Evolutionary conservation across 495 filamentous ascomycete species (phyloP).

Genomic region (Symbiotaphrina buchneri): DNA sequence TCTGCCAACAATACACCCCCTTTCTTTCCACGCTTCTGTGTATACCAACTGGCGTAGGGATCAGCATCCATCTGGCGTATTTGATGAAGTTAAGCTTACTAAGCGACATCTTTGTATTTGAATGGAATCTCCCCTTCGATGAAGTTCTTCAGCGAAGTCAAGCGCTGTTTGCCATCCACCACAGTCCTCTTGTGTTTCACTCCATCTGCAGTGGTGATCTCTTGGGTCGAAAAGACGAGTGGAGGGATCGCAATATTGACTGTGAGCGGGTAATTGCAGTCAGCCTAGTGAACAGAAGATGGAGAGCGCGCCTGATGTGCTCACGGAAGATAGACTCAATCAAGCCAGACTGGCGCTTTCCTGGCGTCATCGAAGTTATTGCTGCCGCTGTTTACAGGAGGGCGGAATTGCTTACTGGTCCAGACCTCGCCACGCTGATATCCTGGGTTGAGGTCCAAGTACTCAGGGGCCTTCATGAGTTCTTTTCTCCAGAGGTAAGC

Average conservation of each 20-base stretch:
- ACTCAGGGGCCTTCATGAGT: no score
- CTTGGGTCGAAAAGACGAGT: slow-evolving; percentile 21
- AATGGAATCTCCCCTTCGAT: slow-evolving; percentile 20
- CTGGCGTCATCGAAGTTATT: no score
- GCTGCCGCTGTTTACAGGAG: no score
- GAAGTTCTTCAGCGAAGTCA: slow-evolving; percentile 21
- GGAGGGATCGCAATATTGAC: slow-evolving; percentile 25
- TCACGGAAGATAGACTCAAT: slow-evolving; percentile 20
- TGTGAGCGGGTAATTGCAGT: slow-evolving; percentile 1
- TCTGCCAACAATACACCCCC: background rate
- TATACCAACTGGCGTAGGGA: background rate
- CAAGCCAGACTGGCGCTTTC: slow-evolving; percentile 11
- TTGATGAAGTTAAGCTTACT: slow-evolving; percentile 10
- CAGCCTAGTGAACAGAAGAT: background rate
- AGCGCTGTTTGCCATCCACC: slow-evolving; percentile 26
- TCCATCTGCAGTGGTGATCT: slow-evolving; percentile 4
- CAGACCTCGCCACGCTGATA: slow-evolving; percentile 27
- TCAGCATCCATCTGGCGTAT: background rate
- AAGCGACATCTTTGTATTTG: slow-evolving; percentile 12
- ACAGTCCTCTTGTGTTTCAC: slow-evolving; percentile 7
- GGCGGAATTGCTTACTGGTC: slow-evolving; percentile 9
- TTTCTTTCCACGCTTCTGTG: background rate
- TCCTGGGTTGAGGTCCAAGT: slow-evolving; percentile 21
- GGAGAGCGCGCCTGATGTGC: slow-evolving; percentile 4
- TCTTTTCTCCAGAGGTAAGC: no score